Percentiles rank a stretch among this genome's conserved stretches.
Evolutionary conservation across 106 monocot species (phyloP).

Genomic region (Phalaenopsis aphrodite): DNA sequence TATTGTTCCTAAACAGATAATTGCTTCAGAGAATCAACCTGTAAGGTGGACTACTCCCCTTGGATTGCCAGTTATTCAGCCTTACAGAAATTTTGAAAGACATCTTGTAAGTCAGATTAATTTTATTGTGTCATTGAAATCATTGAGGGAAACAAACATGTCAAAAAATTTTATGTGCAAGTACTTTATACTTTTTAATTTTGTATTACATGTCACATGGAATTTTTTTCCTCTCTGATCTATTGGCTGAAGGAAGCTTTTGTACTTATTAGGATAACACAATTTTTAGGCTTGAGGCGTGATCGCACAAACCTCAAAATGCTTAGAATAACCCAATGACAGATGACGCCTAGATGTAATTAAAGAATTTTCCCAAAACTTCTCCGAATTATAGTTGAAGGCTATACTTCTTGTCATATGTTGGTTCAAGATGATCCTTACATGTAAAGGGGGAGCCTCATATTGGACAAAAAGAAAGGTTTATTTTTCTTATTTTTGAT

Average conservation of each 20-base stretch:
- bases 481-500: too few species aligned
- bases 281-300: neutral
- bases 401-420: too few species aligned
- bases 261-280: too few species aligned
- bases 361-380: too few species aligned
- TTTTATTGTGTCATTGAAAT: neutral
- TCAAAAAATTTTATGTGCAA: neutral
- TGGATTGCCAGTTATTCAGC: constrained; percentile 71
- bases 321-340: too few species aligned
- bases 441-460: too few species aligned
- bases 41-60: constrained; percentile 70
- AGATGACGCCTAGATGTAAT: too few species aligned
- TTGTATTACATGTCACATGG: neutral
- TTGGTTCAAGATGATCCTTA: too few species aligned
- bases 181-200: neutral
- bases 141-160: neutral
- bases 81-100: constrained; percentile 60
- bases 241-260: neutral
- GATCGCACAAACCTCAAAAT: too few species aligned
- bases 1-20: constrained; percentile 27
- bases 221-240: neutral
- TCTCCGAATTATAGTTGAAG: too few species aligned
- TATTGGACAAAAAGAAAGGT: too few species aligned
- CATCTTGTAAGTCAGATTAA: constrained; percentile 52
- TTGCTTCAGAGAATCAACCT: constrained; percentile 53